Evolutionary conservation across 306 rosid species (phyloP).

Genomic region (Rosa chinensis): DNA sequence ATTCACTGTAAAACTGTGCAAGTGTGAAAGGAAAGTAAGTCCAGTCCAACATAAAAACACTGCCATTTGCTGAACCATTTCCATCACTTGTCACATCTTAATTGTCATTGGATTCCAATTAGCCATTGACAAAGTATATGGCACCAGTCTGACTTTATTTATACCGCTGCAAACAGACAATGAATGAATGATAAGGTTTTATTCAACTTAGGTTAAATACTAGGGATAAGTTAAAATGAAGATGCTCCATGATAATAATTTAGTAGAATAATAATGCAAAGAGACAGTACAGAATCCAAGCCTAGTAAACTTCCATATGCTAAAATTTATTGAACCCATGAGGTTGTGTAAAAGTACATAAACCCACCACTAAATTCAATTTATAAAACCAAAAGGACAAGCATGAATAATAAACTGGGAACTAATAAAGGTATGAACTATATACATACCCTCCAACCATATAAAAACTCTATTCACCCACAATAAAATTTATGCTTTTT

Average conservation of each 20-base stretch:
- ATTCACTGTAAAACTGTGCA: neutral
- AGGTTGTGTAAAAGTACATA: conserved; percentile 53
- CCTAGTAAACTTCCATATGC: conserved; percentile 29
- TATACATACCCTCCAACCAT: conserved; percentile 64
- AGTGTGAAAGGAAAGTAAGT: conserved; percentile 14
- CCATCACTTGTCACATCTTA: conserved; percentile 44
- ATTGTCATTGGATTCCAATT: conserved; percentile 58
- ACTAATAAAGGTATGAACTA: conserved; percentile 52
- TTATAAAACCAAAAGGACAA: conserved; percentile 34
- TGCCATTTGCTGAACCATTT: conserved; percentile 27
- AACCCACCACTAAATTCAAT: conserved; percentile 54
- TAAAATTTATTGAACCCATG: conserved; percentile 59
- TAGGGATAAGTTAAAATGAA: neutral
- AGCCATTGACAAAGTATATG: conserved; percentile 36
- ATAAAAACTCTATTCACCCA: conserved; percentile 43
- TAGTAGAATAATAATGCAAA: conserved; percentile 2
- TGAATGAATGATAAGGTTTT: conserved; percentile 1
- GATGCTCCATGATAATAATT: conserved; percentile 3
- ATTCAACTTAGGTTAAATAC: neutral
- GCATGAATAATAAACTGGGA: conserved; percentile 50
- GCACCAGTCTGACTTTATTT: conserved; percentile 23
- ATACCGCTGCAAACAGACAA: neutral
- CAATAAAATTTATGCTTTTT: conserved; percentile 41
- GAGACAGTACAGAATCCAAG: conserved; percentile 25
- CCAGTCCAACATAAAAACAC: conserved; percentile 24